Percentiles rank a stretch among this genome's conserved stretches.
These are phyloP conservation scores for Dicorynia guianensis DNA, from an alignment of 306 rosid species.

Conservation along the genomic window DNA sequence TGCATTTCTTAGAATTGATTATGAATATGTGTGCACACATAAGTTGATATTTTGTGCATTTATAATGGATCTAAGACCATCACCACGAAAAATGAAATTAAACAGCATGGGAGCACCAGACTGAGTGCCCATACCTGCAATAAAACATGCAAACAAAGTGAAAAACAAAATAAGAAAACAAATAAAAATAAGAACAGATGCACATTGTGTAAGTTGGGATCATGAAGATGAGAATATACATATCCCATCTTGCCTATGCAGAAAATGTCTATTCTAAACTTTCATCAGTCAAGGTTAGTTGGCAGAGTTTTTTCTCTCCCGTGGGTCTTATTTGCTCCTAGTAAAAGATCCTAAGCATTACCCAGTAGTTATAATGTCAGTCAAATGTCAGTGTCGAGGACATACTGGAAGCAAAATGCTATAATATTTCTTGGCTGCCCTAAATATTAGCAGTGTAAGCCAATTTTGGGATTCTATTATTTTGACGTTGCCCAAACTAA, in stretches of 20 bases:
- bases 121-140: conserved; percentile 4
- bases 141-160: background rate
- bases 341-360: too few relatives aligned
- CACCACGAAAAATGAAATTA: background rate
- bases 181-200: background rate
- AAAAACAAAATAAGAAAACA: background rate
- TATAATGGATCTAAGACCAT: background rate
- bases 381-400: too few relatives aligned
- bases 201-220: background rate
- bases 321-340: too few relatives aligned
- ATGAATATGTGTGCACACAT: conserved; percentile 14
- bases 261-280: background rate
- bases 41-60: background rate
- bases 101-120: conserved; percentile 4
- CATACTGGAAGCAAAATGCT: background rate
- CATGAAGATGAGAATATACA: background rate
- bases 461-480: conserved; percentile 7
- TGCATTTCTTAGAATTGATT: conserved; percentile 15
- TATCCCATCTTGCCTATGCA: too few relatives aligned
- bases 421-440: background rate
- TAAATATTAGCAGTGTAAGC: background rate
- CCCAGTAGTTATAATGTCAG: too few relatives aligned
- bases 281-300: conserved; percentile 9
- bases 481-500: background rate
- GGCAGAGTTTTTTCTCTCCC: too few relatives aligned